Conservation (phyloP, 306 rosid genomes). For the Morella rubra region DNA sequence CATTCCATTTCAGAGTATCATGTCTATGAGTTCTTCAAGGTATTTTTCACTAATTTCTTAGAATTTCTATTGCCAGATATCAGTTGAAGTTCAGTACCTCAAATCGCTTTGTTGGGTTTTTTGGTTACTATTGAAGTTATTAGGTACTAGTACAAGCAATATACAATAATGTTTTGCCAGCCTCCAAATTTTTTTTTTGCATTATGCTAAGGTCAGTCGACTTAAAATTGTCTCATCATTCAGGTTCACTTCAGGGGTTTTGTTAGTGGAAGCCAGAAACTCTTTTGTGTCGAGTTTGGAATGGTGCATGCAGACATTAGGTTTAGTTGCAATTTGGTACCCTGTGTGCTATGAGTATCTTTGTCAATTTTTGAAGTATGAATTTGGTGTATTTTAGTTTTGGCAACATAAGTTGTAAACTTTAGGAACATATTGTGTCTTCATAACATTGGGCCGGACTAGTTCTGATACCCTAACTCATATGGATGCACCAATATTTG, state of each 20-base stretch:
- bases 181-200: too few species aligned
- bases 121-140: background rate
- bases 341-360: background rate
- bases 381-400: background rate
- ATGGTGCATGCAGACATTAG: background rate
- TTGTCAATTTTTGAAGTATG: background rate
- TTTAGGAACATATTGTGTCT: background rate
- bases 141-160: background rate
- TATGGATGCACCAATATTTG: background rate
- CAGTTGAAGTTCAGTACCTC: background rate
- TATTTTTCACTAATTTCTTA: slow-evolving; percentile 28
- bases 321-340: background rate
- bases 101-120: background rate
- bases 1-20: slow-evolving; percentile 85
- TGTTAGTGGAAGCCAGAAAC: background rate
- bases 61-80: background rate
- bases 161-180: background rate
- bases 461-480: background rate
- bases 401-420: background rate
- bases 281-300: background rate
- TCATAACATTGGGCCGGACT: background rate
- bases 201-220: background rate
- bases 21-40: slow-evolving; percentile 95
- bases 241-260: background rate
- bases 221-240: background rate